Evolutionary conservation across 2,329 filamentous ascomycete species (phyloP).

Genomic region (Aspergillus ibericus): DNA sequence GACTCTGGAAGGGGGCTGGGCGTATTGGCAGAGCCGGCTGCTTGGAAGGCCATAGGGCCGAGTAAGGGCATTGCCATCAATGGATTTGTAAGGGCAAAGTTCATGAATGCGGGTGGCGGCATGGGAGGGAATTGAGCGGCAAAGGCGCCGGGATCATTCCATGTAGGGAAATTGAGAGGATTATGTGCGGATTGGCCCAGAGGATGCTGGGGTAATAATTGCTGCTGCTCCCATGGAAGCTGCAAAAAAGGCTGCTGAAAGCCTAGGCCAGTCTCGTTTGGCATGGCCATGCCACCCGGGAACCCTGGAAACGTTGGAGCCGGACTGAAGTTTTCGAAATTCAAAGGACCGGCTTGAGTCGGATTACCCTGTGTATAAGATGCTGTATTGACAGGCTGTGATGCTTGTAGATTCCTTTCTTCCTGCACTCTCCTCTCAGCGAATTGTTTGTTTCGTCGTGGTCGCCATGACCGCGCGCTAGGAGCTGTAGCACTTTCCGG

Average conservation of each 20-base stretch:
- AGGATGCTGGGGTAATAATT: constrained; percentile 5
- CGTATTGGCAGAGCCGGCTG: constrained; percentile 1
- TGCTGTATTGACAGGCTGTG: not conserved
- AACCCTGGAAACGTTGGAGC: constrained; percentile 6
- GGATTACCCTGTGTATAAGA: not conserved
- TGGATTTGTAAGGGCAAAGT: constrained; percentile 11
- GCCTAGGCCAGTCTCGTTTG: not conserved
- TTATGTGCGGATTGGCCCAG: constrained; percentile 8
- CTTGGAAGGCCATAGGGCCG: constrained; percentile 6
- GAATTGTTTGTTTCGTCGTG: not conserved
- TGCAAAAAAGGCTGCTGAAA: constrained; percentile 12
- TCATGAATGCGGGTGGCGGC: constrained; percentile 15
- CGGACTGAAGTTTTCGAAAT: constrained; percentile 11
- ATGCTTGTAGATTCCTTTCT: not conserved
- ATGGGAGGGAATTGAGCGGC: constrained; percentile 11
- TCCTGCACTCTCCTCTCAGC: not conserved
- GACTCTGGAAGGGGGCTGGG: not conserved
- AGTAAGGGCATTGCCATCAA: constrained; percentile 10
- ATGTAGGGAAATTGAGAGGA: constrained; percentile 9
- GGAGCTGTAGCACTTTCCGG: not conserved
- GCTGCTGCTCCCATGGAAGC: not conserved
- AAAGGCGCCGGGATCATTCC: constrained; percentile 12
- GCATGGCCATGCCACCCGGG: not conserved
- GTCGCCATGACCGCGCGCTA: not conserved
- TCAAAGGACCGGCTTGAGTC: not conserved